Conservation (phyloP, 169 alveolate species). For the Toxoplasma gondii region DNA sequence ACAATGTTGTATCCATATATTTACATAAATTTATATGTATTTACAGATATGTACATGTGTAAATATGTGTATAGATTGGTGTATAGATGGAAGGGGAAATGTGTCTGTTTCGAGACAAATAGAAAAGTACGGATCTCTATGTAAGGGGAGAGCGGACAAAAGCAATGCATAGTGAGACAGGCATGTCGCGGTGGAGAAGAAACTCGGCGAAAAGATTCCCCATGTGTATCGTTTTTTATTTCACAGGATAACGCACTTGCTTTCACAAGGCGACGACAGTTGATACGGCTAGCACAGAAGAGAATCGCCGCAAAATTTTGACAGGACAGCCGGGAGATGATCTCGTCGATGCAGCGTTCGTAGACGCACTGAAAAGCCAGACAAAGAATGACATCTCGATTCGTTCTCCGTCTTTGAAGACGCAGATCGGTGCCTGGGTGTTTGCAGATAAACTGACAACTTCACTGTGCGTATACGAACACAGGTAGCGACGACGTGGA, state of each 20-base stretch:
- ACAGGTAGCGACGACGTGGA: too few species aligned
- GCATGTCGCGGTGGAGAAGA: too few species aligned
- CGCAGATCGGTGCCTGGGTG: too few species aligned
- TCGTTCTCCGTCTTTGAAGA: not conserved
- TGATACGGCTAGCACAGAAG: constrained; percentile 33
- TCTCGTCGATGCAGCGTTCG: constrained; percentile 34
- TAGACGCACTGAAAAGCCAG: not conserved
- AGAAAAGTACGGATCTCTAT: too few species aligned
- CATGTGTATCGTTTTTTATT: too few species aligned
- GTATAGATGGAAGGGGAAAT: not conserved
- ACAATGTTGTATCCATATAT: not conserved
- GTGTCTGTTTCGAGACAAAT: too few species aligned
- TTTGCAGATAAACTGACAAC: too few species aligned
- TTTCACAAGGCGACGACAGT: constrained; percentile 15
- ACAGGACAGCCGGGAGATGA: not conserved
- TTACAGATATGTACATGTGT: not conserved
- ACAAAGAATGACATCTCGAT: not conserved
- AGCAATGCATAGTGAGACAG: too few species aligned
- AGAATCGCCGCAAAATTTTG: constrained; percentile 15
- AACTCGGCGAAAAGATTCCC: too few species aligned
- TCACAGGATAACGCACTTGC: not conserved
- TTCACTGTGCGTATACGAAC: too few species aligned
- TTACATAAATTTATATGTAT: not conserved
- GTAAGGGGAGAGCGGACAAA: too few species aligned
- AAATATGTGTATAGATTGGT: not conserved